Conservation (phyloP, 1,139 yeast species). For the Pichia sp. region DNA sequence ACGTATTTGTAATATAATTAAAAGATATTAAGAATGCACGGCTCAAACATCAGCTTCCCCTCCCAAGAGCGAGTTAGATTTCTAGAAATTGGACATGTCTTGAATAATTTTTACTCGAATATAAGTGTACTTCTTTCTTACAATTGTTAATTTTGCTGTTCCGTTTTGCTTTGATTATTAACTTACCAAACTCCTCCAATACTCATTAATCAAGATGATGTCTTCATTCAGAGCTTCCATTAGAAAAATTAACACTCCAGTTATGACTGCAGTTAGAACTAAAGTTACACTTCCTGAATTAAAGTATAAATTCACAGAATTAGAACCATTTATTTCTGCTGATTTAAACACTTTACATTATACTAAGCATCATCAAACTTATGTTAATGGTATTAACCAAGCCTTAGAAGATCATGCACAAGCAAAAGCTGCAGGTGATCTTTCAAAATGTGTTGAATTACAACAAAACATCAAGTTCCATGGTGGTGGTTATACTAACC, state of each 20-base stretch:
- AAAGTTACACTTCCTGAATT: constrained; percentile 79
- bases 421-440: constrained; percentile 61
- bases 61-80: neutral
- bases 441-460: constrained; percentile 60
- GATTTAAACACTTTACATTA: constrained; percentile 87
- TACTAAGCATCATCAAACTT: constrained; percentile 91
- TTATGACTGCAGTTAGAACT: constrained; percentile 37
- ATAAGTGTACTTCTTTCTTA: neutral
- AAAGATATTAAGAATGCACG: too few species aligned
- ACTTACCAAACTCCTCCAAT: neutral
- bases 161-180: neutral
- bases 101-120: neutral
- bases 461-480: constrained; percentile 85
- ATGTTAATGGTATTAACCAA: constrained; percentile 81
- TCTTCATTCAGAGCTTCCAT: constrained; percentile 21
- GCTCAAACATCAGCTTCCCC: neutral
- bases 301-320: constrained; percentile 80
- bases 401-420: constrained; percentile 74
- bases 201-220: constrained; percentile 12
- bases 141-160: neutral
- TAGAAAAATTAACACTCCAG: constrained; percentile 9
- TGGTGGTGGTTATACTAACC: constrained; percentile 93
- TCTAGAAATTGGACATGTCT: neutral
- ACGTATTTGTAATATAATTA: neutral
- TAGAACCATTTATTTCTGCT: constrained; percentile 87